These are phyloP conservation scores for Alternaria infectoria DNA, from an alignment of 2,329 filamentous ascomycete genomes.

Conservation along the genomic window DNA sequence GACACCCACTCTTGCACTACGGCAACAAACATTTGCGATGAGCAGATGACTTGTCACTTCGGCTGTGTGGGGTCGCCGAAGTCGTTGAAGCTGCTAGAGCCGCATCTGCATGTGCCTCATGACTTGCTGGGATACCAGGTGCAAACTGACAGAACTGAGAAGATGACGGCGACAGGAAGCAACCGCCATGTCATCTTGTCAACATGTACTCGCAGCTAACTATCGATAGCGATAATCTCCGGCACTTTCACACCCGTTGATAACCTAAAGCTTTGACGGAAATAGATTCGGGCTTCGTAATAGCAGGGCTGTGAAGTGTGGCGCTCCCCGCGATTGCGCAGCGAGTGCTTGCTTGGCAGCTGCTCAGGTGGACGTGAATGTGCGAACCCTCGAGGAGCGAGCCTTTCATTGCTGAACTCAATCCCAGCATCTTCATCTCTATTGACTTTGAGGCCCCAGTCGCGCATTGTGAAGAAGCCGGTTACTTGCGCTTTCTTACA, in stretches of 20 bases:
- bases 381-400: not conserved
- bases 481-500: constrained; percentile 6
- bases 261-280: not conserved
- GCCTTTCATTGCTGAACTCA: not conserved
- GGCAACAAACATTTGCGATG: not conserved
- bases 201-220: not conserved
- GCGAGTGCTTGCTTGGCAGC: constrained; percentile 10
- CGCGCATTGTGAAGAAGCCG: not conserved
- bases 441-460: not conserved
- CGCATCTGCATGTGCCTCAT: not conserved
- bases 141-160: not conserved
- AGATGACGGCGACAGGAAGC: not conserved
- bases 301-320: constrained; percentile 14
- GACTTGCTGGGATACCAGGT: not conserved
- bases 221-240: not conserved
- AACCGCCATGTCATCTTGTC: not conserved
- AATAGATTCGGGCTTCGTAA: constrained; percentile 17
- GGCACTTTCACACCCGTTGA: not conserved
- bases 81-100: not conserved
- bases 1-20: not conserved
- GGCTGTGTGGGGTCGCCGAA: not conserved
- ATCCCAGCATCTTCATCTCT: not conserved
- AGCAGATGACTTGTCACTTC: not conserved
- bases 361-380: constrained; percentile 4
- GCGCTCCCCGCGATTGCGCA: constrained; percentile 13